phyloP scores from a whole-genome alignment of 2,329 filamentous ascomycete genomes.

The Xylariaceae sp. region DNA sequence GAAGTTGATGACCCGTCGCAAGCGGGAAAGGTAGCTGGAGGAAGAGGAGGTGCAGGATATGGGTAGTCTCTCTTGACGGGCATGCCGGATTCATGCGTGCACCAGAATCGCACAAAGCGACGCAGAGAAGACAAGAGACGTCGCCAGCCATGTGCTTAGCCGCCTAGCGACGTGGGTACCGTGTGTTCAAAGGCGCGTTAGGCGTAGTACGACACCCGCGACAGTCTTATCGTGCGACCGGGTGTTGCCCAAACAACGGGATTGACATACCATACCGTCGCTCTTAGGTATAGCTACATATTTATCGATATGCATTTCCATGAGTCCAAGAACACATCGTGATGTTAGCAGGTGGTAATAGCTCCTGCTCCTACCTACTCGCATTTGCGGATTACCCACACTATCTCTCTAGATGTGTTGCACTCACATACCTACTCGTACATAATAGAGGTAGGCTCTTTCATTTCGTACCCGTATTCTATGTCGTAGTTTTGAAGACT shows the following conservation, averaged over 20 bases:
- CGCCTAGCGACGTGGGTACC: constrained; percentile 1
- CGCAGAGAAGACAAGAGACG: constrained; percentile 4
- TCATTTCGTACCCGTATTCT: no score
- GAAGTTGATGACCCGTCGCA: constrained; percentile 3
- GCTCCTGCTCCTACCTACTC: no score
- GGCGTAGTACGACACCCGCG: constrained; percentile 4
- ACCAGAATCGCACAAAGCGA: background rate
- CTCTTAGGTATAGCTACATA: background rate
- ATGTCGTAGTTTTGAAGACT: no score
- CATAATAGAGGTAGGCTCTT: no score
- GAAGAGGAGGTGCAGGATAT: background rate
- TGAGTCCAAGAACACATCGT: background rate
- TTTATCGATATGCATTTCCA: background rate
- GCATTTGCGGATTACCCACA: no score
- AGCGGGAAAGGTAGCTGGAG: background rate
- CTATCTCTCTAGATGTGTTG: no score
- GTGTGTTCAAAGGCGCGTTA: background rate
- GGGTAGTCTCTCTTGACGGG: background rate
- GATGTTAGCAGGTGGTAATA: background rate
- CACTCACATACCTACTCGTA: no score
- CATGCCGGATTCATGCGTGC: background rate
- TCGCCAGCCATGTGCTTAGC: constrained; percentile 12
- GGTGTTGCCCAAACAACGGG: background rate
- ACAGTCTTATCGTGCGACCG: background rate
- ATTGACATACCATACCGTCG: background rate